These are phyloP conservation scores for Exophiala bonariae DNA, from an alignment of 2,329 filamentous ascomycete species.

Conservation along the genomic window DNA sequence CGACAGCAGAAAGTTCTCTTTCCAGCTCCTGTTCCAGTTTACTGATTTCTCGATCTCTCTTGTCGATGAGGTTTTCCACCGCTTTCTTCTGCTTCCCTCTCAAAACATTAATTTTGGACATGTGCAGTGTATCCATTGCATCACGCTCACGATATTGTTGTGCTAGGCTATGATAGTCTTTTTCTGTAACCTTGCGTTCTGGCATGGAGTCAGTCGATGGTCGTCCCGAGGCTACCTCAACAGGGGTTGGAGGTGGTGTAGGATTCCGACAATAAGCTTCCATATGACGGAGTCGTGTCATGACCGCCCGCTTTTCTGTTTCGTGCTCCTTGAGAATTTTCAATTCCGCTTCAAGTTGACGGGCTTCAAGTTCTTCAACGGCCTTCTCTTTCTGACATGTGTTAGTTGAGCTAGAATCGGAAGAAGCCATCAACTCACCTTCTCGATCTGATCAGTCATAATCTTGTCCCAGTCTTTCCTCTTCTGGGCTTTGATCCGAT, in stretches of 20 bases:
- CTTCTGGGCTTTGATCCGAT: conserved; percentile 30
- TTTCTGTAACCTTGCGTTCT: conserved; percentile 39
- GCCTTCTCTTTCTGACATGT: conserved; percentile 36
- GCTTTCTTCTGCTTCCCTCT: conserved; percentile 46
- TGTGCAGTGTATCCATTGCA: conserved; percentile 44
- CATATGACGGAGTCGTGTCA: conserved; percentile 48
- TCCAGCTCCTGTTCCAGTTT: conserved; percentile 36
- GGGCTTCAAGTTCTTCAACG: conserved; percentile 40
- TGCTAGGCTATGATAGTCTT: conserved; percentile 44
- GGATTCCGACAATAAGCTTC: conserved; percentile 46
- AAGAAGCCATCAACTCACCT: conserved; percentile 31
- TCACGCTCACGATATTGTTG: conserved; percentile 45
- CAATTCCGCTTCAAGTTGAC: conserved; percentile 45
- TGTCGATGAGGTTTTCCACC: conserved; percentile 39
- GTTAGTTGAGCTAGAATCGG: conserved; percentile 6
- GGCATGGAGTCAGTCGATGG: conserved; percentile 23
- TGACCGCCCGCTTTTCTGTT: conserved; percentile 42
- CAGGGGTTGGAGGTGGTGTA: conserved; percentile 36
- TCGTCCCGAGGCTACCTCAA: conserved; percentile 23
- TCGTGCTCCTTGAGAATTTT: conserved; percentile 47
- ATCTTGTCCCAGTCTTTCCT: conserved; percentile 32
- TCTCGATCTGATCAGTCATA: conserved; percentile 39
- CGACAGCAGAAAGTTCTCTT: conserved; percentile 35
- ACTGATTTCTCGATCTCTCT: conserved; percentile 41
- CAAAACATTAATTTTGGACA: conserved; percentile 47